Conservation (phyloP, 1,284 basidiomycete species). For the Inonotus hispidus region DNA sequence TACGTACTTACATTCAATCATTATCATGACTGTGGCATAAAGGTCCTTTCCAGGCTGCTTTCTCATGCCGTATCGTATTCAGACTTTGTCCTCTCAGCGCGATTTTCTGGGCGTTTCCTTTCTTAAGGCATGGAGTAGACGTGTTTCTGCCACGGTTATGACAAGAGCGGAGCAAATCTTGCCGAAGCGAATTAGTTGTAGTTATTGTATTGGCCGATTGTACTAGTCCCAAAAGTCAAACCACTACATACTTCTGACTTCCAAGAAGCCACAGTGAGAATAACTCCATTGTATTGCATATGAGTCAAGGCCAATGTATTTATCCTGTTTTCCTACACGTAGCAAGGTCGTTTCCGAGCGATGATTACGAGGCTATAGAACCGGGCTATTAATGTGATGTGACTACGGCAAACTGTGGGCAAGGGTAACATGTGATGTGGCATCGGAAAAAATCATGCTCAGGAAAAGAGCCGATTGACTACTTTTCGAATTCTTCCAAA, state of each 20-base stretch:
- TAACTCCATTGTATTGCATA: not conserved
- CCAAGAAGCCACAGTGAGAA: not conserved
- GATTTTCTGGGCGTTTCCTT: too few relatives aligned
- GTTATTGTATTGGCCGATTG: not conserved
- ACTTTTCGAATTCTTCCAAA: constrained; percentile 2
- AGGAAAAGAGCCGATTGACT: constrained; percentile 8
- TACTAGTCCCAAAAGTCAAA: not conserved
- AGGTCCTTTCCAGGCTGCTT: too few relatives aligned
- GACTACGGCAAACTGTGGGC: too few relatives aligned
- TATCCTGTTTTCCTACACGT: too few relatives aligned
- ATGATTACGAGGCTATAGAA: too few relatives aligned
- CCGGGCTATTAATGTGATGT: too few relatives aligned
- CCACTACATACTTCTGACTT: not conserved
- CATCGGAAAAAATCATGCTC: not conserved
- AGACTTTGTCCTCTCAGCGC: too few relatives aligned
- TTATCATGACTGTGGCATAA: too few relatives aligned
- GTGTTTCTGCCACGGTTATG: not conserved
- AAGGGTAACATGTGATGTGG: not conserved
- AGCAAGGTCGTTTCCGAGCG: too few relatives aligned
- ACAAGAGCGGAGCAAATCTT: not conserved
- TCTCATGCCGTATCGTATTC: too few relatives aligned
- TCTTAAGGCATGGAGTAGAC: not conserved
- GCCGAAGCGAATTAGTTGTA: not conserved
- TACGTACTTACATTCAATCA: too few relatives aligned
- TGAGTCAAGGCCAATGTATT: not conserved